Evolutionary conservation across 495 filamentous ascomycete genomes (phyloP), one percentile per base, ranked within the genome.

Genomic region (Penicillium mononematosum): DNA sequence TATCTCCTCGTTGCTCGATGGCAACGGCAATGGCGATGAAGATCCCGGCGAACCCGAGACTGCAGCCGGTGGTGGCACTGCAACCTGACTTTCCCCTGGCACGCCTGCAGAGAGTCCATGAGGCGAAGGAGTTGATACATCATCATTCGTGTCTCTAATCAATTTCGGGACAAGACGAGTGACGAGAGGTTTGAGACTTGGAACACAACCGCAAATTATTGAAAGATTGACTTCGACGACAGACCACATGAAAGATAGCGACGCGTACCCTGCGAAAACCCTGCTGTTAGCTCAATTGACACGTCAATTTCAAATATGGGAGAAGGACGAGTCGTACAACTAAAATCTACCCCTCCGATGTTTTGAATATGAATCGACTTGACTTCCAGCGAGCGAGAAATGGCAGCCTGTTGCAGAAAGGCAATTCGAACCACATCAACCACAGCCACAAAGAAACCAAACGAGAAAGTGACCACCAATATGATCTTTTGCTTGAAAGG

Each of bases 381-480:
- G 9, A 75, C 20, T 8, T 63, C 67, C 1, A 71, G 29, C 42
- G 65, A 61, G 48, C 73, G 67, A 58, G 65, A 66, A 4, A 65
- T 75, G 1, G 81, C 74, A 12, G 92, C 92, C 58, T 85, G 81
- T 68, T 96, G 89, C 39, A 98, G 81, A 67, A 92, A 96, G 54
- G 89, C 92, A 55, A 96, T 91, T 46, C 93, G 80, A 44, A 96
- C 81, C 11, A 96, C 91, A 73, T 96, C 91, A 45, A 96, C 87
- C 2, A 93, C 80, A 0, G 90, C 86, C 20, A 95, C 89, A 63
- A 96, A 96, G 51, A 90, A 83, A 63, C 91, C 91, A 53, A 95
- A 79, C 50, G 75, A 82, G 63, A 96, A 96, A 0, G 90, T 92
- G 43, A 92, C 74, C 50, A 95, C 79, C 19, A 96, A 70, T 45